Conservation (phyloP, 2,329 filamentous ascomycete species). For the Diaporthe citriasiana region DNA sequence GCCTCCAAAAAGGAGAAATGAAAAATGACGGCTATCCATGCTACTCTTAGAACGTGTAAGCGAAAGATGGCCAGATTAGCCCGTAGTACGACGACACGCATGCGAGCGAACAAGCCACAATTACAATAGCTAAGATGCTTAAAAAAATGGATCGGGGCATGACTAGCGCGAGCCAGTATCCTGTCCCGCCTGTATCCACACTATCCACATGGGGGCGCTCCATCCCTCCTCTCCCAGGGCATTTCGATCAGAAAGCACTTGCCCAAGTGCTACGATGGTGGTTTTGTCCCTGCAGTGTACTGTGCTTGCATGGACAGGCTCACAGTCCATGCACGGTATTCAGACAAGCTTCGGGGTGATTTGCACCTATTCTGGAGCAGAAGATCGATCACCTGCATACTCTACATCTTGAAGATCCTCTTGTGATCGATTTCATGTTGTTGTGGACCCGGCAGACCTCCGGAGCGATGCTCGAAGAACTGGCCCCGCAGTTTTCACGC, state of each 20-base stretch:
- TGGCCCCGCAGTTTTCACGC: not conserved
- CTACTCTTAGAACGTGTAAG: not conserved
- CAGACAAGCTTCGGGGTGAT: not conserved
- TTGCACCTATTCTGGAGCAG: not conserved
- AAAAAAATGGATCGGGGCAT: not conserved
- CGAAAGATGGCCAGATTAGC: not conserved
- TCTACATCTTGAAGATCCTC: constrained; percentile 4
- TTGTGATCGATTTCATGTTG: not conserved
- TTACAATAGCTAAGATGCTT: not conserved
- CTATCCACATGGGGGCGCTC: not conserved
- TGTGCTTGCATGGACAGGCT: not conserved
- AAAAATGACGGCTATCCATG: not conserved
- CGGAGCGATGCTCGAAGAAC: no score
- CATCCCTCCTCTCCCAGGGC: not conserved
- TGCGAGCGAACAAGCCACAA: not conserved
- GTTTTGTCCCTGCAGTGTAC: not conserved
- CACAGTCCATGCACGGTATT: constrained; percentile 4
- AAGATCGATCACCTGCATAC: constrained; percentile 25
- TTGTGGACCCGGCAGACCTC: no score
- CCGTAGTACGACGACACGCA: not conserved
- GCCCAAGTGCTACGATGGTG: not conserved
- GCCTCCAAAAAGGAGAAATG: not conserved
- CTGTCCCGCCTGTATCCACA: not conserved
- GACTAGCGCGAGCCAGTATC: not conserved
- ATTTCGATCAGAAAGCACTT: not conserved